Evolutionary conservation across 2,329 filamentous ascomycete genomes (phyloP).

Genomic region (Nothopassalora personata): DNA sequence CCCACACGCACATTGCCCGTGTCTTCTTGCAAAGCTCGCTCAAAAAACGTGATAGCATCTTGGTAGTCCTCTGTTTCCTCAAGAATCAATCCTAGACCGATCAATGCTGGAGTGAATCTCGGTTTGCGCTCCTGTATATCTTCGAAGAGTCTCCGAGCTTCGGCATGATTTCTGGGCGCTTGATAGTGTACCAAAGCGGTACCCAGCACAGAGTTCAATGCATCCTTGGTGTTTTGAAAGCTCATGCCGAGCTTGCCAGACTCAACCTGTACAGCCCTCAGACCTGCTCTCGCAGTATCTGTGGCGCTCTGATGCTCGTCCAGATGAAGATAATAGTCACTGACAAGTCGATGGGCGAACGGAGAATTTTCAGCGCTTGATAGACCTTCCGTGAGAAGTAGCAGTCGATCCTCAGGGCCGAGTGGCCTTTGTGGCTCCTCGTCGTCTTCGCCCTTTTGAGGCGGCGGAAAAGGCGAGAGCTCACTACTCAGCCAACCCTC

Average conservation of each 20-base stretch:
- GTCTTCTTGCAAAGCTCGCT: slow-evolving; percentile 69
- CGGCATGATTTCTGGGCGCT: slow-evolving; percentile 79
- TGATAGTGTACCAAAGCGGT: slow-evolving; percentile 90
- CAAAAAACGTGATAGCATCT: slow-evolving; percentile 74
- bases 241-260: slow-evolving; percentile 61
- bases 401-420: slow-evolving; percentile 70
- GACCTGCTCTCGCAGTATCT: slow-evolving; percentile 71
- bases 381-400: slow-evolving; percentile 65
- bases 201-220: slow-evolving; percentile 69
- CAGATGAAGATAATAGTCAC: slow-evolving; percentile 74
- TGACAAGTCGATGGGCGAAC: slow-evolving; percentile 76
- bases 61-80: slow-evolving; percentile 89
- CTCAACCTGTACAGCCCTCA: slow-evolving; percentile 56
- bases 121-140: slow-evolving; percentile 70
- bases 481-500: slow-evolving; percentile 76
- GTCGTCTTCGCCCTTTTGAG: slow-evolving; percentile 36
- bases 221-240: slow-evolving; percentile 66
- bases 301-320: slow-evolving; percentile 81
- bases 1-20: slow-evolving; percentile 69
- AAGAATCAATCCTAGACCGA: slow-evolving; percentile 84
- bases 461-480: slow-evolving; percentile 79
- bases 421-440: slow-evolving; percentile 53
- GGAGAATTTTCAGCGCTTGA: slow-evolving; percentile 57
- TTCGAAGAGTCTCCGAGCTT: slow-evolving; percentile 83
- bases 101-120: slow-evolving; percentile 71